A percentile compares a stretch with the other conserved stretches of the same genome.
Conservation (phyloP, 208 protist species). For the Wallacemonas collosoma region DNA sequence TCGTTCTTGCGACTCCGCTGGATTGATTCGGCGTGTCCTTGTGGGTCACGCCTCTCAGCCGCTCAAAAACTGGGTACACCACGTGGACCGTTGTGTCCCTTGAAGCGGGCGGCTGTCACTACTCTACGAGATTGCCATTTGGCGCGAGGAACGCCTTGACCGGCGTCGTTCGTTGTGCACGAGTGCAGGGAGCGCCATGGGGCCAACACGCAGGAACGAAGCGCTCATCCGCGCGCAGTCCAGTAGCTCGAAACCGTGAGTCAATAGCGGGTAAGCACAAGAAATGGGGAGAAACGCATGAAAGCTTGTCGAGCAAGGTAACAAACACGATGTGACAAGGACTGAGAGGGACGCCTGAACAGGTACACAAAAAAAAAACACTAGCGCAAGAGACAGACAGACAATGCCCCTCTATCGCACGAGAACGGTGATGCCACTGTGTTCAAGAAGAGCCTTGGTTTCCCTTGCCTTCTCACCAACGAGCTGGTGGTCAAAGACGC, state of each 20-base stretch:
- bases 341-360: background rate
- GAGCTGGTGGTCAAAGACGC: slow-evolving; percentile 10
- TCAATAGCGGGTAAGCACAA: no score
- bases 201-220: background rate
- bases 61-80: no score
- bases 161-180: slow-evolving; percentile 15
- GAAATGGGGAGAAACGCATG: no score
- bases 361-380: background rate
- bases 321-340: no score
- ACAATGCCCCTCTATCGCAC: background rate
- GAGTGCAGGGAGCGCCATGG: background rate
- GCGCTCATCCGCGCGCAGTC: no score
- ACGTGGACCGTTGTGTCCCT: no score
- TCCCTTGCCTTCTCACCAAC: slow-evolving; percentile 7
- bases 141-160: background rate
- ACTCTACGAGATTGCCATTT: background rate
- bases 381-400: background rate
- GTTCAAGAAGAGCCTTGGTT: slow-evolving; percentile 11
- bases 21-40: background rate
- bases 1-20: background rate
- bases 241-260: no score
- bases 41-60: no score
- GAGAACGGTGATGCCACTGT: slow-evolving; percentile 4
- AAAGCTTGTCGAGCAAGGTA: no score
- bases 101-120: background rate